Percentiles rank a stretch among this genome's conserved stretches.
phyloP scores from a whole-genome alignment of 371 early-diverging fungal species.

The Entomophthora muscae region DNA sequence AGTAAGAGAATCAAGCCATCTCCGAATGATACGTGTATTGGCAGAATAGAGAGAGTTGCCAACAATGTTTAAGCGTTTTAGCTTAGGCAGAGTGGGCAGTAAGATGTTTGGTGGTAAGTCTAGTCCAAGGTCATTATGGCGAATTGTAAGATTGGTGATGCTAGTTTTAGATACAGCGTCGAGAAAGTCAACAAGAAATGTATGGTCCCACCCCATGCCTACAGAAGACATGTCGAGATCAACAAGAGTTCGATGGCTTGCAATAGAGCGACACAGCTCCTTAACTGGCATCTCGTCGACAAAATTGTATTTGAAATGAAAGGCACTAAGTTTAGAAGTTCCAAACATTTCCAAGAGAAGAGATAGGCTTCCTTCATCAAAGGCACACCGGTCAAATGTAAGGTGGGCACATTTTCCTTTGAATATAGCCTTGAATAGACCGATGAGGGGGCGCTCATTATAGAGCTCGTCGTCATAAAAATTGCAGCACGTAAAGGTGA shows the following conservation, averaged over 20 bases:
- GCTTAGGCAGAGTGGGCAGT: not conserved
- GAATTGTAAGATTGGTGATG: not conserved
- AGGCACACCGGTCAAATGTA: not conserved
- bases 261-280: not conserved
- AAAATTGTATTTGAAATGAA: not conserved
- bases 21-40: not conserved
- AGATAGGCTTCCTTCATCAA: not conserved
- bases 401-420: not conserved
- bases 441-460: not conserved
- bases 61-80: not conserved
- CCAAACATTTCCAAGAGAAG: not conserved
- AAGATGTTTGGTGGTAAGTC: not conserved
- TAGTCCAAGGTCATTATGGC: not conserved
- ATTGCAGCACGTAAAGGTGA: not conserved
- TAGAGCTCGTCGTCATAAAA: not conserved
- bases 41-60: not conserved
- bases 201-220: not conserved
- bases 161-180: not conserved
- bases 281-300: not conserved
- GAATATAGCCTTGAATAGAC: not conserved
- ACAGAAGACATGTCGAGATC: not conserved
- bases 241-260: not conserved
- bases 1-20: not conserved
- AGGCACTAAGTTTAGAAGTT: not conserved
- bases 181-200: not conserved